phyloP scores from a whole-genome alignment of 768 basidiomycete genomes.

The Phlebiopsis gigantea region DNA sequence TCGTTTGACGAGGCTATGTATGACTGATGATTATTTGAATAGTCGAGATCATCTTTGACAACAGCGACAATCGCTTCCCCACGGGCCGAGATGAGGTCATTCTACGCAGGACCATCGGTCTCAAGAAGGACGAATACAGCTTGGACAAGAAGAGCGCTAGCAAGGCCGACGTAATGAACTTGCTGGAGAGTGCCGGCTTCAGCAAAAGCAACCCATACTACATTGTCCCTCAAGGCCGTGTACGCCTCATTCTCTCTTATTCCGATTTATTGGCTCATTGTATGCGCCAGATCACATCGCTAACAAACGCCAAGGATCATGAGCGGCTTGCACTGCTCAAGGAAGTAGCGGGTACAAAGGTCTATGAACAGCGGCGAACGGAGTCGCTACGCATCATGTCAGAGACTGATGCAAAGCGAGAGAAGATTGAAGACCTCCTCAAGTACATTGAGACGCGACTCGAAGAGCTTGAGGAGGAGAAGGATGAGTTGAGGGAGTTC shows the following conservation, averaged over 20 bases:
- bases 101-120: conserved; percentile 88
- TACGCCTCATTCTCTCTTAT: conserved; percentile 34
- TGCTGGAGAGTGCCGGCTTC: conserved; percentile 95
- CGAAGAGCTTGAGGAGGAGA: conserved; percentile 93
- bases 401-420: conserved; percentile 89
- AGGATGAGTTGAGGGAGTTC: conserved; percentile 95
- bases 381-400: conserved; percentile 97
- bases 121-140: conserved; percentile 99
- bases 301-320: conserved; percentile 95
- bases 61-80: conserved; percentile 89
- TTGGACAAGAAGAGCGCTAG: conserved; percentile 92
- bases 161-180: conserved; percentile 97
- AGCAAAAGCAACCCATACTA: conserved; percentile 99
- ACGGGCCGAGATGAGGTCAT: conserved; percentile 85
- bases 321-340: conserved; percentile 93
- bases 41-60: conserved; percentile 96
- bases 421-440: conserved; percentile 86
- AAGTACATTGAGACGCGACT: conserved; percentile 89
- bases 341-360: conserved; percentile 97
- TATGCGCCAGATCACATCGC: conserved; percentile 71
- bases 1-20: conserved; percentile 5
- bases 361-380: conserved; percentile 89
- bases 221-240: conserved; percentile 96
- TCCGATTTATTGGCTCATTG: neutral
- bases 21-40: too few species aligned